A percentile compares a stretch with the other conserved stretches of the same genome.
Conservation (phyloP, 2,329 filamentous ascomycete species). For the Dryadomyces quercus-mongolicae region DNA sequence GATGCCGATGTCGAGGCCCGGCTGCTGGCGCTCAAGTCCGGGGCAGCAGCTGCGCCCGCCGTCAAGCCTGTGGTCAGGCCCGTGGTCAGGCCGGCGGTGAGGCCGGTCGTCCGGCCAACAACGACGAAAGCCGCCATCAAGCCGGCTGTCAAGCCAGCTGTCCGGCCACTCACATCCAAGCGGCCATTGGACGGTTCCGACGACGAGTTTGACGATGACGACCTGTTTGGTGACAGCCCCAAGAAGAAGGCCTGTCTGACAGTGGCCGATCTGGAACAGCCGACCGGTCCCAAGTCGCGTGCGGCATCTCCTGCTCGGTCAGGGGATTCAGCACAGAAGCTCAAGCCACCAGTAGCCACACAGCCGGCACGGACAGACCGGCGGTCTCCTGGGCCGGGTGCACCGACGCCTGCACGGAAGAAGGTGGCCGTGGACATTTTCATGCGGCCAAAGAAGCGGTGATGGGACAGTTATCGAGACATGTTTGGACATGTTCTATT, state of each 20-base stretch:
- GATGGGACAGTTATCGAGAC: not conserved
- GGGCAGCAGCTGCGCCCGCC: not conserved
- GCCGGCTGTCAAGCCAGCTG: not conserved
- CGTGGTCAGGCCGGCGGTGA: not conserved
- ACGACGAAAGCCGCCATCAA: too few relatives aligned
- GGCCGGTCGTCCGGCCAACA: not conserved
- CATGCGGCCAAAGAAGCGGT: conserved; percentile 32
- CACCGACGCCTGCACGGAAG: conserved; percentile 18
- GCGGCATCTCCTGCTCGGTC: too few relatives aligned
- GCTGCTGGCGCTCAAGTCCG: conserved; percentile 21
- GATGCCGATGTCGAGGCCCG: conserved; percentile 22
- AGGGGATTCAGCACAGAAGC: too few relatives aligned
- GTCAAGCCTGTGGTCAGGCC: not conserved
- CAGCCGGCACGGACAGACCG: not conserved
- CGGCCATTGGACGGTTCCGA: not conserved
- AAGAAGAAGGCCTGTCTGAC: conserved; percentile 8
- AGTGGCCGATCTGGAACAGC: conserved; percentile 6
- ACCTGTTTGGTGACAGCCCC: conserved; percentile 9
- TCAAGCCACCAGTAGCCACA: too few relatives aligned
- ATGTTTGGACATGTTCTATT: too few relatives aligned
- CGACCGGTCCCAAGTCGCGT: not conserved
- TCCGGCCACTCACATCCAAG: not conserved
- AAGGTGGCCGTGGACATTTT: conserved; percentile 37
- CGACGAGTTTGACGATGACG: conserved; percentile 4
- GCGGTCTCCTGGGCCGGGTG: not conserved